Evolutionary conservation across 306 rosid species (phyloP), one percentile per base, ranked within the genome.

Genomic region (Quercus glauca): DNA sequence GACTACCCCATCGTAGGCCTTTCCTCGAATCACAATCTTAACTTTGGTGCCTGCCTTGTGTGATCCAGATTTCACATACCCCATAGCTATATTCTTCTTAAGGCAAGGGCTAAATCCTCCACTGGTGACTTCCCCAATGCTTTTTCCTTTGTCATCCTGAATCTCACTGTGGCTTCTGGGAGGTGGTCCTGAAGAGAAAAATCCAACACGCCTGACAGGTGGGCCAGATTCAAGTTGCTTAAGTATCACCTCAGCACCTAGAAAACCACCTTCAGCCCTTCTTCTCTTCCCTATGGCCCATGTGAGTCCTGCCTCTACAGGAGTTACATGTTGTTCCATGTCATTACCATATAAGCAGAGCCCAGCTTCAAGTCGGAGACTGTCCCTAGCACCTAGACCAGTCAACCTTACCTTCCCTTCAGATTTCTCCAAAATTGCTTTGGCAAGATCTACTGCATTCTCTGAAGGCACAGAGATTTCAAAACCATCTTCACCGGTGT

Each of bases 101-200:
- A 95, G 92, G 89, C 97, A 93, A 57, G 99, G 99, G 77, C 98
- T 95, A 82, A 95, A 95, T 83, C 99, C 99, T 77, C 99, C 99
- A 75, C 99, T 95, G n/a, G 99, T 95, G 61, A 95, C 87, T 78
- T 95, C 98, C 26, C 99, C 99, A 60, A 95, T 92, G 83, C 83
- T 87, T 26, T 88, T 89, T 3, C 98, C 99, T 57, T 83, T 89
- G 75, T 87, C 97, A 55, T 90, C 90, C 74, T 95, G 91, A 85
- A 95, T 91, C 91, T 93, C 98, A 43, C 96, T 91, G 90, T 93
- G 99, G 88, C 98, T 76, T 83, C 98, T 93, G 20, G 99, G 90
- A 81, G 99, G 98, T 4, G 99, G 99, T 9, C 99, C 98, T 1
- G 96, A 79, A 35, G 98, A 96, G 85, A 93, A 63, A 85, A 96